A percentile compares a stretch with the other conserved stretches of the same genome.
These are phyloP conservation scores for Cercospora nicotianae DNA, from an alignment of 2,329 filamentous ascomycete genomes.

Conservation along the genomic window DNA sequence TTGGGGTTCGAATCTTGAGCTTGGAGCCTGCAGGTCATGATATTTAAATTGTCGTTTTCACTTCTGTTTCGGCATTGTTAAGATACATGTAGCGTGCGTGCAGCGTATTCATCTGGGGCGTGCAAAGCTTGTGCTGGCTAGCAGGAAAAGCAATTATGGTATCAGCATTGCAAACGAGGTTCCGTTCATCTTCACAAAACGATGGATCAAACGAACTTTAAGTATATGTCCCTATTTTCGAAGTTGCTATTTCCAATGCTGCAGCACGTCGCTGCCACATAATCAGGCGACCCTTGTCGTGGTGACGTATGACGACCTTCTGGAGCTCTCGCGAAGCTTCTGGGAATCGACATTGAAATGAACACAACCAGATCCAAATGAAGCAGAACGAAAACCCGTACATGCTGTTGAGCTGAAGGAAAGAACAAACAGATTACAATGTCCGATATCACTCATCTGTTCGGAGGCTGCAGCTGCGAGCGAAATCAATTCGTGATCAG, in stretches of 20 bases:
- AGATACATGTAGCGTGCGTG: conserved; percentile 8
- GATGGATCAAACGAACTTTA: no score
- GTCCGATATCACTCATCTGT: conserved; percentile 47
- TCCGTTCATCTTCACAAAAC: no score
- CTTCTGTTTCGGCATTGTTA: background rate
- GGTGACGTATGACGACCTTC: conserved; percentile 2
- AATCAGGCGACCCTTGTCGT: background rate
- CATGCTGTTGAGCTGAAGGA: background rate
- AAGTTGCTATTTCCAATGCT: background rate
- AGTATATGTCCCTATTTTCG: no score
- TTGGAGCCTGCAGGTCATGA: background rate
- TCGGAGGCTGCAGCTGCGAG: conserved; percentile 80
- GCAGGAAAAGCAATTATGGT: background rate
- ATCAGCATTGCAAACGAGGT: background rate
- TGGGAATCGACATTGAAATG: background rate
- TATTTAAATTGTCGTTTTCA: background rate
- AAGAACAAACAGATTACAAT: background rate
- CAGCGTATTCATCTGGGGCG: background rate
- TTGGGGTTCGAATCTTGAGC: conserved; percentile 47
- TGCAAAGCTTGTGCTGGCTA: background rate
- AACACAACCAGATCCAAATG: background rate
- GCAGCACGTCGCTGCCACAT: background rate
- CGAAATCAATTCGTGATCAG: conserved; percentile 78
- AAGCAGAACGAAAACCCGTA: background rate
- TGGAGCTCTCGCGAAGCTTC: conserved; percentile 7